Conservation (phyloP, 306 rosid genomes). For the Myrica gale region DNA sequence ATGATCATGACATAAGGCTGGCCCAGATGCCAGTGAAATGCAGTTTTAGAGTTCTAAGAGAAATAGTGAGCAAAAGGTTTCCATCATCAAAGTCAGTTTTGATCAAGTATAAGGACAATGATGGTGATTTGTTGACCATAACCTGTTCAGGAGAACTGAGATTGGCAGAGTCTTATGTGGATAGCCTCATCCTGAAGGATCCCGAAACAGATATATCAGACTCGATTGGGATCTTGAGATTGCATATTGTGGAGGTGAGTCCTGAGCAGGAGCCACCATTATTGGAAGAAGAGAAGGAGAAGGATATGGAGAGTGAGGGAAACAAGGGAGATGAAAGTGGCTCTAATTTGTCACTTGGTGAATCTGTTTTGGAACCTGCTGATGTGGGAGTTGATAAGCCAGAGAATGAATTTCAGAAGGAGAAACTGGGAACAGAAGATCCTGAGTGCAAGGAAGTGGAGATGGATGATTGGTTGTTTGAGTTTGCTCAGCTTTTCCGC, state of each 20-base stretch:
- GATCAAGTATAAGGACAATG: conserved; percentile 85
- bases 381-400: conserved; percentile 51
- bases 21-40: conserved; percentile 73
- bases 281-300: conserved; percentile 90
- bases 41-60: conserved; percentile 58
- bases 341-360: conserved; percentile 63
- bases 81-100: conserved; percentile 82
- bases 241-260: conserved; percentile 86
- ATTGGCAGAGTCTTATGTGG: conserved; percentile 76
- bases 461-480: conserved; percentile 99
- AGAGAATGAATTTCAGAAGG: conserved; percentile 61
- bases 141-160: conserved; percentile 82
- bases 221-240: conserved; percentile 67
- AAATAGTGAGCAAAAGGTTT: conserved; percentile 71
- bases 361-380: conserved; percentile 56
- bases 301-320: conserved; percentile 53
- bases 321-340: conserved; percentile 70
- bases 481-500: conserved; percentile 96
- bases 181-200: conserved; percentile 50
- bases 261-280: conserved; percentile 93
- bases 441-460: conserved; percentile 85
- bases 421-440: conserved; percentile 62
- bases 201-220: conserved; percentile 53
- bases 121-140: conserved; percentile 94
- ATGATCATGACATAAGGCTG: conserved; percentile 94